Conservation (phyloP, 345 rosid genomes). For the Eutrema yunnanense region DNA sequence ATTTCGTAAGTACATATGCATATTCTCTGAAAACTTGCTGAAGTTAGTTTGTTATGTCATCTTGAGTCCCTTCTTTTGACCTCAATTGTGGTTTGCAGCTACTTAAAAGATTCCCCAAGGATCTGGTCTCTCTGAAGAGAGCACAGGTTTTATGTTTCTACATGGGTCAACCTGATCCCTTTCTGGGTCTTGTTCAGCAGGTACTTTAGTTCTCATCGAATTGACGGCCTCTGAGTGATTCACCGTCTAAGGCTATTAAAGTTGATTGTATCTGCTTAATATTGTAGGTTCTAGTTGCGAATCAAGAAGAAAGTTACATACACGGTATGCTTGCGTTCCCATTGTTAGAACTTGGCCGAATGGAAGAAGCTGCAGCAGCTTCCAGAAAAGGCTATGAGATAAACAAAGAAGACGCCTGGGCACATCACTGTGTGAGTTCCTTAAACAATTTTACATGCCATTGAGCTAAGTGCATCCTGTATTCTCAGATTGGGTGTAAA, state of each 20-base stretch:
- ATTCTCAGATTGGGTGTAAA: neutral
- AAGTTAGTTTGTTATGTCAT: neutral
- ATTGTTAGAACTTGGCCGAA: slow-evolving; percentile 73
- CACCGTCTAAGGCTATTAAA: neutral
- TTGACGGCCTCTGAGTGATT: neutral
- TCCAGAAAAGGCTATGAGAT: slow-evolving; percentile 70
- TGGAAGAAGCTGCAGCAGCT: slow-evolving; percentile 76
- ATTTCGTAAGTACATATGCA: neutral
- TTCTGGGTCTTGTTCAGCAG: slow-evolving; percentile 61
- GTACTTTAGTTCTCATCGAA: slow-evolving; percentile 29
- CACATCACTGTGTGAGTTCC: slow-evolving; percentile 79
- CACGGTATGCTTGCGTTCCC: slow-evolving; percentile 89
- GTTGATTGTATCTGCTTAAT: neutral
- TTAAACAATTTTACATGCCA: neutral
- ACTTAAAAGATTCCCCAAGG: slow-evolving; percentile 60
- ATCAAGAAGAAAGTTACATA: slow-evolving; percentile 57
- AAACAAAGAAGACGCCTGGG: slow-evolving; percentile 68
- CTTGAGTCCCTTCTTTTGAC: neutral
- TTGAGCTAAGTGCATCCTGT: neutral
- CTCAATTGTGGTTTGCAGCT: slow-evolving; percentile 43
- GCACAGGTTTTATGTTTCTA: slow-evolving; percentile 69
- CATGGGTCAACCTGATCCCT: slow-evolving; percentile 63
- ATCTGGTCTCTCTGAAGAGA: slow-evolving; percentile 68
- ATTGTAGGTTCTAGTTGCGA: slow-evolving; percentile 56
- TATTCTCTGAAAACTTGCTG: neutral